phyloP scores from a whole-genome alignment of 176 grass and related monocot genomes.

The Oryza meyeriana region DNA sequence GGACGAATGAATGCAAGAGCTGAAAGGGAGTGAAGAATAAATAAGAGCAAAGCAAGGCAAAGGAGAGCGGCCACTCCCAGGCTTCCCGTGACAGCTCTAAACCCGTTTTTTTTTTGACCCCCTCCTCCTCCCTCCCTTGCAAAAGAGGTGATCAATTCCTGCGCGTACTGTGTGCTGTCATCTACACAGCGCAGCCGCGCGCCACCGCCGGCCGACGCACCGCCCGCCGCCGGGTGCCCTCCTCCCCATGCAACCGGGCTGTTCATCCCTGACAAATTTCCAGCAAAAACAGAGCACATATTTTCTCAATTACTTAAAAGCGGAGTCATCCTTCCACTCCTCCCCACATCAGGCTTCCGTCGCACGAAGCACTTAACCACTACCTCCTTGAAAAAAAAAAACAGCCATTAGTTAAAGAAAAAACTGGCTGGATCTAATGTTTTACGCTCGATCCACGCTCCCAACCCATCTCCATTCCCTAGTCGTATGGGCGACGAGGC shows the following conservation, averaged over 20 bases:
- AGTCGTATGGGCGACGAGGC: too few species aligned
- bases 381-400: too few species aligned
- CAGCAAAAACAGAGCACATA: too few species aligned
- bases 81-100: slow-evolving; percentile 61
- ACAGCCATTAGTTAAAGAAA: too few species aligned
- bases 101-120: slow-evolving; percentile 26
- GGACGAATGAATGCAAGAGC: slow-evolving; percentile 38
- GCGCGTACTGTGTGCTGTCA: background rate
- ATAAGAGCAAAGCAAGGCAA: slow-evolving; percentile 18
- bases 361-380: too few species aligned
- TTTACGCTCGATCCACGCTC: too few species aligned
- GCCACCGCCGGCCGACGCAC: slow-evolving; percentile 13
- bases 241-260: slow-evolving; percentile 2
- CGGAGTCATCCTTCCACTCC: too few species aligned
- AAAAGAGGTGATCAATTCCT: slow-evolving; percentile 16
- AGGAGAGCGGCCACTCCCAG: slow-evolving; percentile 31
- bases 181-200: background rate
- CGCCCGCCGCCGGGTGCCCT: slow-evolving; percentile 17
- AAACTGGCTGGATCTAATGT: too few species aligned
- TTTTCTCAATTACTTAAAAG: too few species aligned
- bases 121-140: too few species aligned
- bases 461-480: too few species aligned
- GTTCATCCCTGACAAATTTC: background rate
- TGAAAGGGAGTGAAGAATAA: slow-evolving; percentile 47
- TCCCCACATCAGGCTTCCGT: too few species aligned